phyloP scores from a whole-genome alignment of 2,329 filamentous ascomycete genomes.

The Verticillium zaregamsianum region DNA sequence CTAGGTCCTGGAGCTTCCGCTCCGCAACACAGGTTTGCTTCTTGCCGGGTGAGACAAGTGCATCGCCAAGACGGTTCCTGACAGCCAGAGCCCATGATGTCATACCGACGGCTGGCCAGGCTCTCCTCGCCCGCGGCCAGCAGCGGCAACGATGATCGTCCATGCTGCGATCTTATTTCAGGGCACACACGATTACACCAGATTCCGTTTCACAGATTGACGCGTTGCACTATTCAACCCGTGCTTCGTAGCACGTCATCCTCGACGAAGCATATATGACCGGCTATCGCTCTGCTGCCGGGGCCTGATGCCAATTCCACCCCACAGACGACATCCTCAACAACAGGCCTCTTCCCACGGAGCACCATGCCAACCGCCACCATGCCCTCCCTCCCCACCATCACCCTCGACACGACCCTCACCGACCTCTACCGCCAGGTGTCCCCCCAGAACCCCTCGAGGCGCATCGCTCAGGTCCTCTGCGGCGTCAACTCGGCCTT shows the following conservation, averaged over 20 bases:
- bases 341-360: no score
- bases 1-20: not conserved
- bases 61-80: not conserved
- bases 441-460: slow-evolving; percentile 14
- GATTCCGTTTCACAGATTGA: not conserved
- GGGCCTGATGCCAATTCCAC: no score
- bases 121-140: not conserved
- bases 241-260: not conserved
- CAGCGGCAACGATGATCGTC: not conserved
- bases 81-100: not conserved
- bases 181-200: not conserved
- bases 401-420: slow-evolving; percentile 29
- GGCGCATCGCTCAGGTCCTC: slow-evolving; percentile 24
- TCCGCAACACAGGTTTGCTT: not conserved
- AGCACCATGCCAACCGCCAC: not conserved
- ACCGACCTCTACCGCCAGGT: slow-evolving; percentile 26
- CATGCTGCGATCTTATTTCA: not conserved
- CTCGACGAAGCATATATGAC: not conserved
- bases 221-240: not conserved
- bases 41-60: not conserved
- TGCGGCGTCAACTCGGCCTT: slow-evolving; percentile 21
- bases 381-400: slow-evolving; percentile 19
- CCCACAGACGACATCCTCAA: not conserved
- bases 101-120: not conserved
- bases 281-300: not conserved